A percentile compares a stretch with the other conserved stretches of the same genome.
Conservation (phyloP, 352 stramenopile genomes). For the Plasmopara halstedii region DNA sequence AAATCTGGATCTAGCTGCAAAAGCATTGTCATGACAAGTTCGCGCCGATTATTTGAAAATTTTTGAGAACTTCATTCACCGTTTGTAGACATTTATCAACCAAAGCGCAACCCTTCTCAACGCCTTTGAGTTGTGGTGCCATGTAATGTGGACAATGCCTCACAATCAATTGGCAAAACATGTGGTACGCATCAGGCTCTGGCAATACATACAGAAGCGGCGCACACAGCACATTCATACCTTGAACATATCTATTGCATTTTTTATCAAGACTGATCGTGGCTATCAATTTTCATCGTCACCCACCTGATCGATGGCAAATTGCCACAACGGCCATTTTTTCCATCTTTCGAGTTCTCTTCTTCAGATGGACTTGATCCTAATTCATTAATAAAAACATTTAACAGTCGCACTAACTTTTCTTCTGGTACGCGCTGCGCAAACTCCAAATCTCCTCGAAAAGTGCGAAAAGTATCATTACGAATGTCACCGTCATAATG, state of each 20-base stretch:
- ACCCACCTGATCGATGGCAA: constrained; percentile 36
- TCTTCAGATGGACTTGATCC: constrained; percentile 21
- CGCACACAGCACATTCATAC: constrained; percentile 88
- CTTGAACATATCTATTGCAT: constrained; percentile 79
- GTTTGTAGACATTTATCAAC: constrained; percentile 77
- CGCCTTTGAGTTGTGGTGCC: constrained; percentile 76
- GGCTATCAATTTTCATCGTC: neutral
- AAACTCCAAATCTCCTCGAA: constrained; percentile 83
- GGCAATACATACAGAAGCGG: constrained; percentile 90
- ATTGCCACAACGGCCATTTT: constrained; percentile 18
- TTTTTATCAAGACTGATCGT: neutral
- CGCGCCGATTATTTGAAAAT: neutral
- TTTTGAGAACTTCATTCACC: constrained; percentile 17
- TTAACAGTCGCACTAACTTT: constrained; percentile 86
- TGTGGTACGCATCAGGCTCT: constrained; percentile 86
- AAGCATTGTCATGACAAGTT: neutral
- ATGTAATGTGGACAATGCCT: constrained; percentile 88
- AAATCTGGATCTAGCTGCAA: constrained; percentile 69
- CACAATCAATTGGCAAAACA: constrained; percentile 84
- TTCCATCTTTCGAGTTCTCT: constrained; percentile 13
- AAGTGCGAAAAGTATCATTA: constrained; percentile 90
- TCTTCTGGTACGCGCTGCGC: constrained; percentile 83
- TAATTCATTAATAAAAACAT: constrained; percentile 88
- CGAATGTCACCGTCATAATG: constrained; percentile 82
- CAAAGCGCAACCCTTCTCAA: constrained; percentile 71